A percentile compares a stretch with the other conserved stretches of the same genome.
Evolutionary conservation across 2,329 filamentous ascomycete genomes (phyloP).

Genomic region (Epichloe sibirici): DNA sequence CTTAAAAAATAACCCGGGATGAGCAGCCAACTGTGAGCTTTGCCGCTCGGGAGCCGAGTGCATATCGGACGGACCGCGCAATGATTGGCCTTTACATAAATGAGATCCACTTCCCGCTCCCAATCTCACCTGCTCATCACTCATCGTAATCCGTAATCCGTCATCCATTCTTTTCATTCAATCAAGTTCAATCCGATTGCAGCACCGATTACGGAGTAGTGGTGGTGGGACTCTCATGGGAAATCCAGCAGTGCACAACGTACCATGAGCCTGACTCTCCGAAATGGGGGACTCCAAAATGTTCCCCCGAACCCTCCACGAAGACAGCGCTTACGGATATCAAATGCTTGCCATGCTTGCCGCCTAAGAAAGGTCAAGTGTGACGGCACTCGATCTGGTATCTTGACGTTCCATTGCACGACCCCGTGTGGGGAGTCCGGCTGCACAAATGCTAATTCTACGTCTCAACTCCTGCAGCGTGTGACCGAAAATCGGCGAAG

Average conservation of each 20-base stretch:
- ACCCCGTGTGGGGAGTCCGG: too few relatives aligned
- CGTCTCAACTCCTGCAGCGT: neutral
- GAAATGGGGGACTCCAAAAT: neutral
- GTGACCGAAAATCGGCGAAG: neutral
- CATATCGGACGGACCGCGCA: neutral
- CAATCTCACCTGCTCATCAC: neutral
- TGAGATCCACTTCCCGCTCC: neutral
- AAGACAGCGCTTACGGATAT: neutral
- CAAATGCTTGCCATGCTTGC: neutral
- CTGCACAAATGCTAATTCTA: too few relatives aligned
- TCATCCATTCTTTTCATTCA: too few relatives aligned
- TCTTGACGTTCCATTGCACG: neutral
- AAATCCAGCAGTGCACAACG: too few relatives aligned
- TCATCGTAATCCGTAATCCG: too few relatives aligned
- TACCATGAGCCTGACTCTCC: neutral
- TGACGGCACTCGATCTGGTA: neutral
- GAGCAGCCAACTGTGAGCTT: neutral
- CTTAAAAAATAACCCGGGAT: neutral
- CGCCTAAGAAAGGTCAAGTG: neutral
- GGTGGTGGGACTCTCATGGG: neutral
- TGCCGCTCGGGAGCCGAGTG: neutral
- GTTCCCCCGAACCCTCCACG: neutral
- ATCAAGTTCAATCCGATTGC: too few relatives aligned
- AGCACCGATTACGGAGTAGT: too few relatives aligned
- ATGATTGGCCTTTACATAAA: neutral